Conservation (phyloP, 2,329 filamentous ascomycete genomes). For the Huntiella abstrusa region DNA sequence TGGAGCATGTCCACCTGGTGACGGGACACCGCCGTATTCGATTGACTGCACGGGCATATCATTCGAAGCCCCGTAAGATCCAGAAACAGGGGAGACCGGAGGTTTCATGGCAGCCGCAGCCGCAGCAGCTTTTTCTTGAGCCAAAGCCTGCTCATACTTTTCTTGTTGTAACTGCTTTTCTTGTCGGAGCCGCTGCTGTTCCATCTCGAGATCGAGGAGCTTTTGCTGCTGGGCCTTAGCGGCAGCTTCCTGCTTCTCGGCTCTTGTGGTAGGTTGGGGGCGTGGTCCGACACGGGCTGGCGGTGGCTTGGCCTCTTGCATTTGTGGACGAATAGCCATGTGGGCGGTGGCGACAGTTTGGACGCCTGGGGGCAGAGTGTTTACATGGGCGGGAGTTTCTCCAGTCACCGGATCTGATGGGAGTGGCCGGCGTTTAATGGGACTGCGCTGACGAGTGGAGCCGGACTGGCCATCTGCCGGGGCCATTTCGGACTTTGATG, state of each 20-base stretch:
- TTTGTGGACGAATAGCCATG: slow-evolving; percentile 10
- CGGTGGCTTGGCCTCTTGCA: slow-evolving; percentile 9
- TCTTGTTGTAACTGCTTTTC: slow-evolving; percentile 20
- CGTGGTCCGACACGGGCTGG: slow-evolving; percentile 10
- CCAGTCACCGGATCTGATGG: slow-evolving; percentile 57
- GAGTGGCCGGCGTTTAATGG: slow-evolving; percentile 66
- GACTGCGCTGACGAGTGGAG: slow-evolving; percentile 31
- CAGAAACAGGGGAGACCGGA: slow-evolving; percentile 13
- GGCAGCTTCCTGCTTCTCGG: slow-evolving; percentile 9
- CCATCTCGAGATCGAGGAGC: slow-evolving; percentile 16
- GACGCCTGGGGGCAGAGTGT: neutral
- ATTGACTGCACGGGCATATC: slow-evolving; percentile 12
- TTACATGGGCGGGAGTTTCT: slow-evolving; percentile 22
- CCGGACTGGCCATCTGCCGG: slow-evolving; percentile 10
- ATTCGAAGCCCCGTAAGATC: neutral
- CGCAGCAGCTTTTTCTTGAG: slow-evolving; percentile 15
- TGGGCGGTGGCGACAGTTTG: slow-evolving; percentile 2
- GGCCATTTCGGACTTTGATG: slow-evolving; percentile 20
- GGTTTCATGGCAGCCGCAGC: slow-evolving; percentile 18
- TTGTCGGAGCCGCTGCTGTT: slow-evolving; percentile 13
- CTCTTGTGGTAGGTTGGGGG: slow-evolving; percentile 12
- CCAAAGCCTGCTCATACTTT: slow-evolving; percentile 18
- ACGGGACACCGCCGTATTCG: neutral
- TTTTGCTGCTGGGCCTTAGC: slow-evolving; percentile 14
- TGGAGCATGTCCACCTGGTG: neutral